Evolutionary conservation across 768 basidiomycete species (phyloP), one percentile per base, ranked within the genome.

Genomic region (Pilatotrama ljubarskyi): DNA sequence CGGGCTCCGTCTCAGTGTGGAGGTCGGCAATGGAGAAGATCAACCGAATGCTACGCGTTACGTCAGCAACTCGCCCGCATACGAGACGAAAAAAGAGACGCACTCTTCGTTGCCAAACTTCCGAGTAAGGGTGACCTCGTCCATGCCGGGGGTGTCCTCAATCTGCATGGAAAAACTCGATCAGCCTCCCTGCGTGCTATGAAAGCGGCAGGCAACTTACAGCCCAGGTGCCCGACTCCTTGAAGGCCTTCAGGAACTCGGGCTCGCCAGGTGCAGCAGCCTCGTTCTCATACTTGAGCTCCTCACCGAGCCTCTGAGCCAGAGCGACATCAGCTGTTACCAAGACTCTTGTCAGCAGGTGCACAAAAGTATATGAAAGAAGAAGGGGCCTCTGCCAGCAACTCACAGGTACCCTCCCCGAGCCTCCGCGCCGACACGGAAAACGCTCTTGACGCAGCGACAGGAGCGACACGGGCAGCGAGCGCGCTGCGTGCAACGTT

Each of bases 11-110:
- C 55, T 69, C 67, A 8, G 71, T 72, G 66, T 91, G 85, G 52
- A 96, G 80, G 73, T 98, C 95, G 40, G 91, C 88, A 65, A 96
- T 91, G 60, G 93, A 93, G 83, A 98, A 97, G 74, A 93, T 87
- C 70, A 95, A 72, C 32, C 89, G 91, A 73, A 98, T 83, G 65
- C 93, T 95, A 68, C 22, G 32, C 13, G 36, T 9, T n/a, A 46
- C 51, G 43, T 55, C 32, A 44, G 54, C 20, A 51, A 32, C 35
- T n/a, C 8, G 14, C n/a, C n/a, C 15, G 52, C 25, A 10, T 40
- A 0, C 10, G 1, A 17, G 17, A 20, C 11, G 35, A 18, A 20
- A 7, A 3, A 24, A 58, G 11, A 8, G 13, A 82, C 89, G 57
- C 66, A 96, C 94, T 75, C 83, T 76, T 98, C 96, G 66, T 92